These are phyloP conservation scores for Salvia hispanica DNA, from an alignment of 257 asterid species.

Conservation along the genomic window DNA sequence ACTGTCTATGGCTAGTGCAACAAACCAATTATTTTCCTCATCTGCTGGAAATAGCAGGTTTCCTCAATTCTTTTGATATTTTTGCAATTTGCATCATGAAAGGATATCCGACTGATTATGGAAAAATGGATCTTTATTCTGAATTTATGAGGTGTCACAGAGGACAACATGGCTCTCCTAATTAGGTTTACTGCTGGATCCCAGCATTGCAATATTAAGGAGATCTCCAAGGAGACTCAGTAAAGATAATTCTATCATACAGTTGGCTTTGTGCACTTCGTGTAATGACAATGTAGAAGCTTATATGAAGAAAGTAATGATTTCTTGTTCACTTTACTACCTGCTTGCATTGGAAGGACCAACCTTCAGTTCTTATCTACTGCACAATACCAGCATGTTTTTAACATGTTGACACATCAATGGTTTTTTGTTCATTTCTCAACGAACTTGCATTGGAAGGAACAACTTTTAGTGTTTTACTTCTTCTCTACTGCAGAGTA, in stretches of 20 bases:
- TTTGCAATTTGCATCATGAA: background rate
- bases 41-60: conserved; percentile 12
- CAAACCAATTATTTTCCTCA: background rate
- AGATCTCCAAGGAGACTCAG: conserved; percentile 3
- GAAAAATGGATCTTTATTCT: background rate
- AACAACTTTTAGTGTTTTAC: conserved; percentile 13
- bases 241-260: conserved; percentile 4
- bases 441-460: conserved; percentile 15
- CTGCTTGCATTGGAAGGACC: conserved; percentile 17
- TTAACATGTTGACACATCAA: background rate
- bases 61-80: background rate
- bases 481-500: conserved; percentile 3
- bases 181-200: conserved; percentile 15
- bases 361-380: conserved; percentile 11
- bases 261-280: background rate
- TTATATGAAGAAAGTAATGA: conserved; percentile 2
- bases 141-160: conserved; percentile 20
- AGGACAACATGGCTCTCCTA: background rate
- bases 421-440: conserved; percentile 9
- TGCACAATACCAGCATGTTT: background rate
- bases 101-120: background rate
- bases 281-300: conserved; percentile 13
- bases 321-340: conserved; percentile 5
- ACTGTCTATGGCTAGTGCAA: background rate
- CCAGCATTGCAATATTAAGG: conserved; percentile 7